phyloP scores from a whole-genome alignment of 2,329 filamentous ascomycete species.

The Tetracladium maxilliforme region DNA sequence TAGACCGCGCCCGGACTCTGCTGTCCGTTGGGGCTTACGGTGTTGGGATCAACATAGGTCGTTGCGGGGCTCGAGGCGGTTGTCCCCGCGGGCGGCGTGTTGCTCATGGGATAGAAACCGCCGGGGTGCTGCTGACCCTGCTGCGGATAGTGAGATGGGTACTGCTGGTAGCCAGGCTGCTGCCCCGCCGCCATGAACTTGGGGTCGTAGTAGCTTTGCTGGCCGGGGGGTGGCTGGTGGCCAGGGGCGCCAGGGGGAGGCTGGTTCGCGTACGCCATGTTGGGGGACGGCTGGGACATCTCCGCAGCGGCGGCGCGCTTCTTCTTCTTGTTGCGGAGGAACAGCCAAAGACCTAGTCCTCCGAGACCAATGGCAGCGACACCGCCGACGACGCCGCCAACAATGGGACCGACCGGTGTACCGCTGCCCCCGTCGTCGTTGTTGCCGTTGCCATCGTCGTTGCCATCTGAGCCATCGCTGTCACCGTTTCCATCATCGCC shows the following conservation, averaged over 20 bases:
- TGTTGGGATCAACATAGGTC: no score
- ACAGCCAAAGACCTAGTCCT: constrained; percentile 14
- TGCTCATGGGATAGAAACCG: no score
- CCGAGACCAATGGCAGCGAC: constrained; percentile 16
- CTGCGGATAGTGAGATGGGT: no score
- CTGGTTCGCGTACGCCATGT: constrained; percentile 1
- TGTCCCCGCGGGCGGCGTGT: no score
- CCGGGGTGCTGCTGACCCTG: no score
- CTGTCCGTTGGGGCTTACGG: no score
- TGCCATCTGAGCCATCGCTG: constrained; percentile 2
- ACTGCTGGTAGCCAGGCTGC: no score
- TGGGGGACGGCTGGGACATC: constrained; percentile 3
- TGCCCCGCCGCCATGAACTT: no score
- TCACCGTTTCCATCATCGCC: no score
- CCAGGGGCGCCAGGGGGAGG: constrained; percentile 3
- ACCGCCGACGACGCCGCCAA: constrained; percentile 21
- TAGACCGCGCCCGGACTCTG: no score
- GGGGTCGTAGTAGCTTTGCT: no score
- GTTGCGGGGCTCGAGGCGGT: no score
- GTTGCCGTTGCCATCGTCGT: constrained; percentile 3
- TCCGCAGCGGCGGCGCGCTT: constrained; percentile 7
- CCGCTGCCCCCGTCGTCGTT: constrained; percentile 3
- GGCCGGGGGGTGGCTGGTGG: not conserved
- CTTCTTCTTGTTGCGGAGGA: constrained; percentile 15
- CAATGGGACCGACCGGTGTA: constrained; percentile 18